Conservation (phyloP, 257 asterid species). For the Cynanchum wilfordii region DNA sequence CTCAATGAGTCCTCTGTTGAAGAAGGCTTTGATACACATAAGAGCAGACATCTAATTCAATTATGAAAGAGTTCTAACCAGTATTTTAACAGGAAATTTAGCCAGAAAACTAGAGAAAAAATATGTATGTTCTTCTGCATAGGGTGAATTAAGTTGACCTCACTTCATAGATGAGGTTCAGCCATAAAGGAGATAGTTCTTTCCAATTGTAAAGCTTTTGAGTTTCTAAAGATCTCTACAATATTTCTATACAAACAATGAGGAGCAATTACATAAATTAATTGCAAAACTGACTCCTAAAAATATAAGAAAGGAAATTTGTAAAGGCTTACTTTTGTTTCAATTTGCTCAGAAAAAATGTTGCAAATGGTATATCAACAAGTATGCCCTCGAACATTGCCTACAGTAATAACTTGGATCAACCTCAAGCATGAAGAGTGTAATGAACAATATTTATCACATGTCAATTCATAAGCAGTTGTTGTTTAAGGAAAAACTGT, state of each 20-base stretch:
- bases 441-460: not conserved
- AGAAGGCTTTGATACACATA: not conserved
- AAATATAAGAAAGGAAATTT: slow-evolving; percentile 10
- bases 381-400: slow-evolving; percentile 98
- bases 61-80: not conserved
- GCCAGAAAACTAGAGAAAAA: not conserved
- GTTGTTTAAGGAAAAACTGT: not conserved
- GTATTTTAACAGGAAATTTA: not conserved
- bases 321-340: slow-evolving; percentile 75
- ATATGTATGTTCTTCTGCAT: not conserved
- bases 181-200: not conserved
- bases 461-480: not conserved
- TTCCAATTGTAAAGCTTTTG: not conserved
- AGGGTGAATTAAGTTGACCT: slow-evolving; percentile 5
- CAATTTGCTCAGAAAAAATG: slow-evolving; percentile 95
- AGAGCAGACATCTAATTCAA: not conserved
- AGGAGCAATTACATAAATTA: not conserved
- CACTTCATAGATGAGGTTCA: not conserved
- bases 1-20: not conserved
- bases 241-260: not conserved
- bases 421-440: slow-evolving; percentile 4
- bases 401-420: slow-evolving; percentile 33
- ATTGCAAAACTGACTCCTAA: not conserved
- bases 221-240: not conserved
- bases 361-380: slow-evolving; percentile 97